Evolutionary conservation across 306 rosid genomes (phyloP).

Genomic region (Hippophae rhamnoides): DNA sequence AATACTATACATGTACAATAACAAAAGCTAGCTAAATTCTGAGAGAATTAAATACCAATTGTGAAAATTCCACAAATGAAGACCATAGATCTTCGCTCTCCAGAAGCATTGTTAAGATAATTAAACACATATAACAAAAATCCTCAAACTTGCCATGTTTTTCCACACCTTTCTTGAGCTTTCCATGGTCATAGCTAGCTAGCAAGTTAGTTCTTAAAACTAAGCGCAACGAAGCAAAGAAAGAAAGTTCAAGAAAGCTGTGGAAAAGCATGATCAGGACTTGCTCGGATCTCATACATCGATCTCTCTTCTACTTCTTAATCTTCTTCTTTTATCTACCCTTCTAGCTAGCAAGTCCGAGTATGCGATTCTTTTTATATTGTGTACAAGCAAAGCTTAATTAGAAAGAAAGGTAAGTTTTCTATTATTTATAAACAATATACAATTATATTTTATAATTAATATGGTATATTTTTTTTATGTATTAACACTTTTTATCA

Average conservation of each 20-base stretch:
- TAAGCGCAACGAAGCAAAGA: conserved; percentile 14
- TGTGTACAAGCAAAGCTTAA: too few relatives aligned
- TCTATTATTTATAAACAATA: too few relatives aligned
- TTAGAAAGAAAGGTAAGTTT: too few relatives aligned
- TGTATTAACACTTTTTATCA: too few relatives aligned
- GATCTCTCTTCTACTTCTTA: not conserved
- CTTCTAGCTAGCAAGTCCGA: too few relatives aligned
- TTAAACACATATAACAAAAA: not conserved
- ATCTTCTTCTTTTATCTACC: not conserved
- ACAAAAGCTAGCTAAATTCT: too few relatives aligned
- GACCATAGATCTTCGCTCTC: not conserved
- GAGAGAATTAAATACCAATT: too few relatives aligned
- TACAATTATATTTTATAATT: too few relatives aligned
- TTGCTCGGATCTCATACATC: conserved; percentile 41
- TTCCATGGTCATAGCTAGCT: conserved; percentile 24
- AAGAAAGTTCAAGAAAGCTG: conserved; percentile 98
- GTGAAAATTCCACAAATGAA: too few relatives aligned
- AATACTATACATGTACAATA: too few relatives aligned
- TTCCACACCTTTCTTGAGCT: conserved; percentile 99
- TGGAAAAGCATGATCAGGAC: conserved; percentile 93
- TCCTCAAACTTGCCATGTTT: conserved; percentile 61
- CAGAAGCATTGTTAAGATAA: not conserved
- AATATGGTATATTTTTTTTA: too few relatives aligned
- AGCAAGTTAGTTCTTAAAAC: not conserved
- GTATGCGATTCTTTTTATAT: too few relatives aligned